These are phyloP conservation scores for Neoboletus magnificus DNA, from an alignment of 768 basidiomycete genomes.

Conservation along the genomic window DNA sequence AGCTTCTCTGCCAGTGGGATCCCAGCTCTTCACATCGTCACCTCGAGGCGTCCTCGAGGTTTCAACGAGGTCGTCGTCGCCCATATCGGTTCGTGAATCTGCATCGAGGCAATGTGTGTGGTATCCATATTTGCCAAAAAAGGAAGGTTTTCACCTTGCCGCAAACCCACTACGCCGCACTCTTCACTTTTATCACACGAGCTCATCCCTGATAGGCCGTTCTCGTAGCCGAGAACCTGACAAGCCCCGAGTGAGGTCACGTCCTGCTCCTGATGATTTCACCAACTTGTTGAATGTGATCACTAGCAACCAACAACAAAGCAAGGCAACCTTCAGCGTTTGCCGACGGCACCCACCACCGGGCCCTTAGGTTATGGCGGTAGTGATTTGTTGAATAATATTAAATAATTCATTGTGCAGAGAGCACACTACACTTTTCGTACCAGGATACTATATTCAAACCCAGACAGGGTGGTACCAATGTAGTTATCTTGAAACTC, in stretches of 20 bases:
- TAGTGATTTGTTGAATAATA: no score
- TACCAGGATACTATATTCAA: no score
- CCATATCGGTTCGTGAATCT: conserved; percentile 31
- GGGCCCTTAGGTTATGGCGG: no score
- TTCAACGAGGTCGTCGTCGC: conserved; percentile 18
- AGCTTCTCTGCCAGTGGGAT: conserved; percentile 15
- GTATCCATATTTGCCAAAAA: background rate
- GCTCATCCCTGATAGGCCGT: background rate
- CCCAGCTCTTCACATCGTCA: conserved; percentile 36
- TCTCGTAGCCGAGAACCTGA: background rate
- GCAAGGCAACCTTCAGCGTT: conserved; percentile 4
- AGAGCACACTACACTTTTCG: no score
- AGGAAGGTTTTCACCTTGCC: conserved; percentile 11
- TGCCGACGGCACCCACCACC: conserved; percentile 4
- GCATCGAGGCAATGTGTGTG: conserved; percentile 19
- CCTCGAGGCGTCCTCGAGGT: conserved; percentile 39
- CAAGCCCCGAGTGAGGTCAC: background rate
- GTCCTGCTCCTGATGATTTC: background rate
- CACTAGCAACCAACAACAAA: conserved; percentile 7
- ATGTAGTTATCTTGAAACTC: no score
- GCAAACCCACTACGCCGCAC: background rate
- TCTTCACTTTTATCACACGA: conserved; percentile 8
- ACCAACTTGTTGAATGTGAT: background rate
- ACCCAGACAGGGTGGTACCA: no score
- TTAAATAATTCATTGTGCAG: no score